A percentile compares a stretch with the other conserved stretches of the same genome.
These are phyloP conservation scores for Neurospora discreta DNA, from an alignment of 495 filamentous ascomycete species.

Conservation along the genomic window DNA sequence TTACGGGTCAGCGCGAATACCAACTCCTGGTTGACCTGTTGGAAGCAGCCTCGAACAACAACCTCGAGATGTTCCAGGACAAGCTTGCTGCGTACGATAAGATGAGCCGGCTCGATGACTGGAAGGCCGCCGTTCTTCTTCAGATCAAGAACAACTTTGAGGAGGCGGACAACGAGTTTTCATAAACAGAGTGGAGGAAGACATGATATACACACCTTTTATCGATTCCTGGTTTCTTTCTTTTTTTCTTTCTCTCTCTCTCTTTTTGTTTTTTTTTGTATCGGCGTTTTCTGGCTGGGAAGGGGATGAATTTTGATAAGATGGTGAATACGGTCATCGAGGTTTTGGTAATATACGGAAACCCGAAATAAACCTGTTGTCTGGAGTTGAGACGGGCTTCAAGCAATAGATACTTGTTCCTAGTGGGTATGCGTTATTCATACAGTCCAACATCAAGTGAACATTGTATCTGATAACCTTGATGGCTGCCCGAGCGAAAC, in stretches of 20 bases:
- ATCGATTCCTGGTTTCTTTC: neutral
- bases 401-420: neutral
- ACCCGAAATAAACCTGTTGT: neutral
- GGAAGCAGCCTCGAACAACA: constrained; percentile 56
- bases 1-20: constrained; percentile 63
- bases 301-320: neutral
- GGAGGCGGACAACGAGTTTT: constrained; percentile 52
- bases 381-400: neutral
- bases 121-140: constrained; percentile 82
- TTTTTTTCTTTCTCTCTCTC: no score
- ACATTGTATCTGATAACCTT: neutral
- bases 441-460: neutral
- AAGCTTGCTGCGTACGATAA: constrained; percentile 81
- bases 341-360: neutral
- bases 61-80: constrained; percentile 72
- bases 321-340: neutral
- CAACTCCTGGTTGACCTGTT: constrained; percentile 66
- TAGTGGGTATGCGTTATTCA: neutral
- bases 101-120: constrained; percentile 84
- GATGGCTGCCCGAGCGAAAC: neutral
- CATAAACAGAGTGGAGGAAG: constrained; percentile 13
- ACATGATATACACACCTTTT: neutral
- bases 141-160: constrained; percentile 74
- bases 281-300: constrained; percentile 2
- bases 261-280: constrained; percentile 8